phyloP scores from a whole-genome alignment of 768 basidiomycete genomes.

The Cyclocybe aegerita region DNA sequence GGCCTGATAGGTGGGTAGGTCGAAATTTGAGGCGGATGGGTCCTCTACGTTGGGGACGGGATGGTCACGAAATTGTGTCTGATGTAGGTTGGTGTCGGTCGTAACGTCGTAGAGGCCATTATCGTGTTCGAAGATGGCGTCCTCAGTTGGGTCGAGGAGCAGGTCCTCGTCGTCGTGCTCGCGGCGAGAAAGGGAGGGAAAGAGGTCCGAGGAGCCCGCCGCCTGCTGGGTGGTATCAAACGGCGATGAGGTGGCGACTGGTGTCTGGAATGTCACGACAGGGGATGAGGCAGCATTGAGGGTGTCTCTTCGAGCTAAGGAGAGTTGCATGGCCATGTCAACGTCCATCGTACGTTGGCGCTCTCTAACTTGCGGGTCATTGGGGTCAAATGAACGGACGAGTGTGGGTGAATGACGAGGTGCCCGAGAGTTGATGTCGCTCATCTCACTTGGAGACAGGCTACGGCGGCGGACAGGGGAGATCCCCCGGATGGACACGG shows the following conservation, averaged over 20 bases:
- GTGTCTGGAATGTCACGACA: conserved; percentile 17
- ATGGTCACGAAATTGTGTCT: too few relatives aligned
- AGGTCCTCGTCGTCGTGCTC: conserved; percentile 15
- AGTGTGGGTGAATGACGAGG: conserved; percentile 60
- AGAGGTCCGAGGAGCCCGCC: background rate
- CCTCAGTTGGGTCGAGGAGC: conserved; percentile 44
- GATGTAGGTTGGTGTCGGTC: conserved; percentile 14
- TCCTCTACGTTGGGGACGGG: conserved; percentile 38
- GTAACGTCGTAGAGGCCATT: conserved; percentile 7
- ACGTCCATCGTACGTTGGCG: conserved; percentile 93
- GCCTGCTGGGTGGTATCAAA: conserved; percentile 16
- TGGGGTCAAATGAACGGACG: conserved; percentile 59
- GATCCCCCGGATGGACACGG: conserved; percentile 35
- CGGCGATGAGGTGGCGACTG: conserved; percentile 21
- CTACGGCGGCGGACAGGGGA: conserved; percentile 43
- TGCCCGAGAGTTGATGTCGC: conserved; percentile 32
- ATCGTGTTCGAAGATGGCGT: conserved; percentile 31
- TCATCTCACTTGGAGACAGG: conserved; percentile 37
- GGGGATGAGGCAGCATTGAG: conserved; percentile 31
- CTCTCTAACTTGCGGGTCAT: conserved; percentile 77
- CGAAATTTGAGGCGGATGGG: conserved; percentile 35
- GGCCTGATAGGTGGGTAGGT: conserved; percentile 71
- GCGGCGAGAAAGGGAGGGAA: background rate
- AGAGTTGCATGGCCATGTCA: conserved; percentile 85
- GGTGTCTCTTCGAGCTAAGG: conserved; percentile 68